These are phyloP conservation scores for Ophioceras dolichostomum DNA, from an alignment of 2,329 filamentous ascomycete species.

Conservation along the genomic window DNA sequence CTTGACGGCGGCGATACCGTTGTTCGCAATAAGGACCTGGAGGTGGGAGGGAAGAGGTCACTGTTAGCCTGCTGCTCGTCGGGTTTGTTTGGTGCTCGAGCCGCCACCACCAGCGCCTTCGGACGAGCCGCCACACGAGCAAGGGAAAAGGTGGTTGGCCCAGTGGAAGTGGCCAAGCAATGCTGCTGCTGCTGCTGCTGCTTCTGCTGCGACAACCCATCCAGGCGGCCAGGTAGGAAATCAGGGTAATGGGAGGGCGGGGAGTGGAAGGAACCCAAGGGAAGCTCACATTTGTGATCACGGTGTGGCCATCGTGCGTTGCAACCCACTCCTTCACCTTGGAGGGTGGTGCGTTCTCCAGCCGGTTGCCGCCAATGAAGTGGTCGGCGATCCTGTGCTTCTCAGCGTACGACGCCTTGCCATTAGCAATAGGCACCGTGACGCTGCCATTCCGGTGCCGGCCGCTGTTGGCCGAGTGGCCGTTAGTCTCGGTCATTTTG, in stretches of 20 bases:
- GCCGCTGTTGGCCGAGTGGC: constrained; percentile 23
- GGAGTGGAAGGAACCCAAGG: not conserved
- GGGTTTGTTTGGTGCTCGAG: no score
- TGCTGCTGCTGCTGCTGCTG: not conserved
- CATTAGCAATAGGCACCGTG: constrained; percentile 40
- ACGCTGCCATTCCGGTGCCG: constrained; percentile 19
- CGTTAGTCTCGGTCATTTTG: constrained; percentile 36
- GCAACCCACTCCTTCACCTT: constrained; percentile 95
- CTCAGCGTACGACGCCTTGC: constrained; percentile 58
- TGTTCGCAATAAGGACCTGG: constrained; percentile 97
- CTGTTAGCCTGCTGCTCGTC: not conserved
- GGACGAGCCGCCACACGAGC: no score
- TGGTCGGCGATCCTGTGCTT: constrained; percentile 78
- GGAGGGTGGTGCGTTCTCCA: constrained; percentile 70
- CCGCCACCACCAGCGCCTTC: no score
- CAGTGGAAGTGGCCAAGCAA: no score
- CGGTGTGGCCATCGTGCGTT: constrained; percentile 82
- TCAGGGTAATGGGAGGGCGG: no score
- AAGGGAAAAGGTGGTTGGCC: no score
- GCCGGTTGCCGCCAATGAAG: constrained; percentile 90
- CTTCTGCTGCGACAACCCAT: not conserved
- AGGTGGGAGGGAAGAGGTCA: not conserved
- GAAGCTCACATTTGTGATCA: constrained; percentile 83
- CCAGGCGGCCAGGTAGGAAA: no score
- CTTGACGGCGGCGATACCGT: constrained; percentile 98